Evolutionary conservation across 2,329 filamentous ascomycete species (phyloP).

Genomic region (Intubia oerlemansii): DNA sequence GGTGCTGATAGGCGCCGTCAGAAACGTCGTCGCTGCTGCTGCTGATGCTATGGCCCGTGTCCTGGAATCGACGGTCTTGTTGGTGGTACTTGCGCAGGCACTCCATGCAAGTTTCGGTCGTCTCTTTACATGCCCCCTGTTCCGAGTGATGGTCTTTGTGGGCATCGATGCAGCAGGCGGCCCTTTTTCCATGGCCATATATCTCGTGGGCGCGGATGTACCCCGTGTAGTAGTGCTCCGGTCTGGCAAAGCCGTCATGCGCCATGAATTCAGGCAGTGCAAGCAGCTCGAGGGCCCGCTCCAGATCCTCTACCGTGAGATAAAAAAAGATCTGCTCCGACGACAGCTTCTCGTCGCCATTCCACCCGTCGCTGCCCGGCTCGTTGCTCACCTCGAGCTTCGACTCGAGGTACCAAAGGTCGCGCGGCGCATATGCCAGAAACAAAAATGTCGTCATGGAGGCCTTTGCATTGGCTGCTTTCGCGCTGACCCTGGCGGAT

Average conservation of each 20-base stretch:
- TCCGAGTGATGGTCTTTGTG: too few relatives aligned
- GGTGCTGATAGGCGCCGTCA: too few relatives aligned
- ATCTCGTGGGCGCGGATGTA: constrained; percentile 3
- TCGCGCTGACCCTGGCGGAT: not conserved
- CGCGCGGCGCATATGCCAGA: constrained; percentile 1
- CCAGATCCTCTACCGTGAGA: constrained; percentile 3
- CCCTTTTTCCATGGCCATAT: too few relatives aligned
- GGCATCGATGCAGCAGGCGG: too few relatives aligned
- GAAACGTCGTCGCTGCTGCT: too few relatives aligned
- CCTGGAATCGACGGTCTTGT: too few relatives aligned
- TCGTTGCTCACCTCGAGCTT: not conserved
- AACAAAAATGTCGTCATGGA: constrained; percentile 6
- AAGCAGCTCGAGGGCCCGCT: constrained; percentile 2
- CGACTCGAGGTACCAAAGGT: constrained; percentile 4
- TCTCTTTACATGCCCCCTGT: too few relatives aligned
- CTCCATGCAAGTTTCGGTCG: too few relatives aligned
- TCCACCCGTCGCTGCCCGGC: not conserved
- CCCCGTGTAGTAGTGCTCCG: constrained; percentile 3
- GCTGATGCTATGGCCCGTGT: too few relatives aligned
- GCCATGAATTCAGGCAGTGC: not conserved
- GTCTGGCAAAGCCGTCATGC: not conserved
- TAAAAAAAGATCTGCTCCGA: constrained; percentile 4
- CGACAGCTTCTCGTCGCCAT: constrained; percentile 1
- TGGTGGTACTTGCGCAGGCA: too few relatives aligned
- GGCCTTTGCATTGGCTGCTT: constrained; percentile 4